Conservation (phyloP, 2,329 filamentous ascomycete genomes). For the Dactylonectria macrodidyma region DNA sequence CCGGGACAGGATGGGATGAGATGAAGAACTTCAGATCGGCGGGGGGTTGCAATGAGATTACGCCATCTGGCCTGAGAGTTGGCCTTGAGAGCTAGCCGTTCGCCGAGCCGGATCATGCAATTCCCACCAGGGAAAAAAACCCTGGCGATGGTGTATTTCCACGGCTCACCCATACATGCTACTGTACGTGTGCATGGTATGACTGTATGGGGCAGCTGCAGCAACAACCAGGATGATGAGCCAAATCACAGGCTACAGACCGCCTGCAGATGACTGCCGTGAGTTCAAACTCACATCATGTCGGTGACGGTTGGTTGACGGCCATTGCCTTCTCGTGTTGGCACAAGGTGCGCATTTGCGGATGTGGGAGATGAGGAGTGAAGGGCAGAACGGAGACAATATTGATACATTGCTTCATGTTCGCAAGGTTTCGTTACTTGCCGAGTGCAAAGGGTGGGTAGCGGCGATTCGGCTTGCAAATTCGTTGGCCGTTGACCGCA, state of each 20-base stretch:
- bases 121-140: conserved; percentile 6
- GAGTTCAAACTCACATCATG: not conserved
- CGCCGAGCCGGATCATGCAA: conserved; percentile 9
- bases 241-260: conserved; percentile 6
- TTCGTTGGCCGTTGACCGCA: conserved; percentile 1
- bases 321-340: not conserved
- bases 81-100: conserved; percentile 2
- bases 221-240: conserved; percentile 9
- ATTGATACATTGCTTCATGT: conserved; percentile 12
- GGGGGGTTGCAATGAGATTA: conserved; percentile 26
- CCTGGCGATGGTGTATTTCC: conserved; percentile 5
- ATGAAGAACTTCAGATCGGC: conserved; percentile 15
- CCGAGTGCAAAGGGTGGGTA: not conserved
- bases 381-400: conserved; percentile 5
- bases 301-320: not conserved
- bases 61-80: conserved; percentile 10
- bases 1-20: conserved; percentile 14
- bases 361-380: not conserved
- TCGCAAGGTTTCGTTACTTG: conserved; percentile 7
- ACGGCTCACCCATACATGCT: not conserved
- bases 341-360: not conserved
- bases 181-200: not conserved
- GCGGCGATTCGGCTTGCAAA: not conserved
- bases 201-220: conserved; percentile 26
- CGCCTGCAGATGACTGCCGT: conserved; percentile 19